Base-by-base conservation (phyloP, 169 alveolate genomes). In the Babesia gibsoni region DNA sequence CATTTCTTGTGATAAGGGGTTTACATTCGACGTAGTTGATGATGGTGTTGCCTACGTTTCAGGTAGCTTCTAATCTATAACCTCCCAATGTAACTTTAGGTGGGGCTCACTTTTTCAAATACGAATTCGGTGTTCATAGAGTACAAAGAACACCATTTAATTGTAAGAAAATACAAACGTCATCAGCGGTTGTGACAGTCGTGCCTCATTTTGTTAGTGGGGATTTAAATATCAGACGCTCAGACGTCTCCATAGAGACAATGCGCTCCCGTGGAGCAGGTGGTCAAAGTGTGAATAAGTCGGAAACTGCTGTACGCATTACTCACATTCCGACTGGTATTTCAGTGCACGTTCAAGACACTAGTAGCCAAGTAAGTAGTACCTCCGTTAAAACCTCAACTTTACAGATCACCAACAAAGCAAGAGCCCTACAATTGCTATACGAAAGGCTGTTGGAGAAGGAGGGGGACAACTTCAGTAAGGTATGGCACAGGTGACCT, bases 231-330 rank as follows among this genome's bases (percentile, higher is more conserved):
- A 41, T 92, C 6, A 92, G 90, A 64, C 90, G 83, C 39, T 91
- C 92, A 42, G 96, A 91, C 52, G 48, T 93, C 8, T 81, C 61
- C 42, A 82, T 93, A 32, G 97, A 95, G 67, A 91, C 92, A 29
- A 91, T 91, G 95, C 69, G 96, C 43, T 91, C 98, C 14, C 73
- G 94, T 36, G 98, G 98, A 3, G 94, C 96, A 23, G 98, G 98
- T 27, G 98, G 98, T 10, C 93, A 95, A 72, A 95, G 95, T 83
- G 98, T 95, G 14, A 95, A 95, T 74, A 95, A 89, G 52, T 92
- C 96, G 42, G 98, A 94, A 67, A 91, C 97, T 9, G 98, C 98
- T 16, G 93, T 86, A 14, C 64, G 98, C 43, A 82, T 88, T n/a
- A 90, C 95, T 3, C 98, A 95, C 79, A 58, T 92, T 10, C 97